Evolutionary conservation across 306 rosid genomes (phyloP).

Genomic region (Cicer judaicum): DNA sequence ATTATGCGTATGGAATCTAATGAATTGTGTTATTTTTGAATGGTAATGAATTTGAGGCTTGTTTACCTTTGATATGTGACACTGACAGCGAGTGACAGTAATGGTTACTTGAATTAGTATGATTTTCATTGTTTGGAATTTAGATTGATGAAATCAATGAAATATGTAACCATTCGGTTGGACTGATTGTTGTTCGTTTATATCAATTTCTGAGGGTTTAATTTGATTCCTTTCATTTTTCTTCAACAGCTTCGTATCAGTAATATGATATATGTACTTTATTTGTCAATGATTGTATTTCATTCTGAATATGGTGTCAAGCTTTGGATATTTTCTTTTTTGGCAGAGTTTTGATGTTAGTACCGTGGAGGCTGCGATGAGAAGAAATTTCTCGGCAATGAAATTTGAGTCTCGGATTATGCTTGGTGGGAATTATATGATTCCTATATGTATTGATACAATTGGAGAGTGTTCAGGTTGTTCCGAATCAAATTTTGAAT

Average conservation of each 20-base stretch:
- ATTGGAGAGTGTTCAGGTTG: constrained; percentile 37
- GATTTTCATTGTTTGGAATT: neutral
- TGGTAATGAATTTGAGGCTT: constrained; percentile 6
- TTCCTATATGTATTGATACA: constrained; percentile 44
- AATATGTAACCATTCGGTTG: neutral
- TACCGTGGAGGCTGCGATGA: constrained; percentile 23
- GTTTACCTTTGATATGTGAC: neutral
- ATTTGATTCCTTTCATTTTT: constrained; percentile 18
- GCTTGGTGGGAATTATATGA: constrained; percentile 33
- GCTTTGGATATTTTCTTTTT: neutral
- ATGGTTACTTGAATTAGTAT: neutral
- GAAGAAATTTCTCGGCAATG: constrained; percentile 25
- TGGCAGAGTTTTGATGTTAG: constrained; percentile 37
- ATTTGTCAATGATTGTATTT: constrained; percentile 22
- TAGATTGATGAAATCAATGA: neutral
- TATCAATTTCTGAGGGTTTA: neutral
- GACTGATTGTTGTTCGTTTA: neutral
- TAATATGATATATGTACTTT: constrained; percentile 2
- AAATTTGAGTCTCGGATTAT: constrained; percentile 35
- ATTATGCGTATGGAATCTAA: neutral
- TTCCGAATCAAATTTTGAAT: constrained; percentile 35
- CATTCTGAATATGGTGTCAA: neutral
- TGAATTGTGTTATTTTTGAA: neutral
- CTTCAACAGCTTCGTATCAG: neutral
- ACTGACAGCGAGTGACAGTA: neutral